Evolutionary conservation across 2,329 filamentous ascomycete species (phyloP).

Genomic region (Aspergillus clavatus): DNA sequence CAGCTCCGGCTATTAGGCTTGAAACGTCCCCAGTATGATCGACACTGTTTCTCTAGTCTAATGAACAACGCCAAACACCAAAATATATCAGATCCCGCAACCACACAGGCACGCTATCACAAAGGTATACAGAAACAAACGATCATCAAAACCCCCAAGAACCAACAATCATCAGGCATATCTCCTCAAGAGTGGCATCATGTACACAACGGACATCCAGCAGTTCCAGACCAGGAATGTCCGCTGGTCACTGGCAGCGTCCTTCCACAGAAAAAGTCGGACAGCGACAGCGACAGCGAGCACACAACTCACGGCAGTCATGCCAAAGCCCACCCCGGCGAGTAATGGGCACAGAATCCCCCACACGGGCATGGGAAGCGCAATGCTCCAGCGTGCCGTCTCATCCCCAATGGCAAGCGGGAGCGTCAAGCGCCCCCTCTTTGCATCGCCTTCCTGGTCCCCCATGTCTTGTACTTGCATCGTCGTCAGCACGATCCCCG

Average conservation of each 20-base stretch:
- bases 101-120: background rate
- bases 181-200: conserved; percentile 1
- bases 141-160: background rate
- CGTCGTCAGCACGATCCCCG: conserved; percentile 29
- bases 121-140: background rate
- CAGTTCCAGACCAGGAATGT: conserved; percentile 1
- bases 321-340: background rate
- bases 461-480: conserved; percentile 38
- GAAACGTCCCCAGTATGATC: too few species aligned
- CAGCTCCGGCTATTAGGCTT: too few species aligned
- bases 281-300: background rate
- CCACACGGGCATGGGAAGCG: conserved; percentile 1
- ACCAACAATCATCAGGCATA: too few species aligned
- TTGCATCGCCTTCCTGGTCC: conserved; percentile 30
- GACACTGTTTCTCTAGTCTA: too few species aligned
- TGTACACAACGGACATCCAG: conserved; percentile 1
- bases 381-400: background rate
- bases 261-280: background rate
- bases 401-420: conserved; percentile 5
- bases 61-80: too few species aligned
- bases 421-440: conserved; percentile 14
- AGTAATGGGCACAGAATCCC: background rate
- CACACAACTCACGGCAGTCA: background rate
- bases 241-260: background rate
- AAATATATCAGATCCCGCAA: too few species aligned